These are phyloP conservation scores for Cystobasidium ongulense DNA, from an alignment of 768 basidiomycete genomes.

Conservation along the genomic window DNA sequence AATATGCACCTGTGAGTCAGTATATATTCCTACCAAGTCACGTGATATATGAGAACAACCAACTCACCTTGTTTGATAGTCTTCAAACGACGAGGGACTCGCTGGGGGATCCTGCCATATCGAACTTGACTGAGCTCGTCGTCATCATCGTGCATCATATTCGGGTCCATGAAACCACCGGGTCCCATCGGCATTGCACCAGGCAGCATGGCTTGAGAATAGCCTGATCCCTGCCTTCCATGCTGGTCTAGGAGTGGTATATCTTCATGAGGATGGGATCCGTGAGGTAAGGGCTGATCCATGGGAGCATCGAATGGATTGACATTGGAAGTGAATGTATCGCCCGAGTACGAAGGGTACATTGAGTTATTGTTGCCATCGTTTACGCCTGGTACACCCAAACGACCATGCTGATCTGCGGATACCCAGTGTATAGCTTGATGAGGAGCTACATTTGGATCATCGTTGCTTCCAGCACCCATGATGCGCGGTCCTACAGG, in stretches of 20 bases:
- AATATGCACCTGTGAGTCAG: neutral
- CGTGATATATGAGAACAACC: conserved; percentile 43
- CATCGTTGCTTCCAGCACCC: neutral
- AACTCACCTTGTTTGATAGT: conserved; percentile 85
- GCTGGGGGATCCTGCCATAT: conserved; percentile 83
- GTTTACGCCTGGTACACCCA: neutral
- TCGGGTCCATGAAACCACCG: conserved; percentile 30
- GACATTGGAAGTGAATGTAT: conserved; percentile 5
- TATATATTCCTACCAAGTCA: neutral
- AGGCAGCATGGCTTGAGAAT: neutral
- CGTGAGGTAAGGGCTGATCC: neutral
- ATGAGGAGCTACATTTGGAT: conserved; percentile 1
- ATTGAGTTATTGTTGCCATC: neutral
- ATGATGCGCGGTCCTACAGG: neutral
- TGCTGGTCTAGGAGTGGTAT: conserved; percentile 16
- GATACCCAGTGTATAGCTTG: conserved; percentile 1
- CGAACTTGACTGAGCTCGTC: conserved; percentile 46
- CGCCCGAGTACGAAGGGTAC: neutral
- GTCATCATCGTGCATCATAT: neutral
- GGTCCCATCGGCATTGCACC: conserved; percentile 14
- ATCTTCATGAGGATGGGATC: conserved; percentile 13
- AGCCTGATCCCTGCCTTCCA: conserved; percentile 8
- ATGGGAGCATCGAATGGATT: conserved; percentile 28
- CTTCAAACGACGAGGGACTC: conserved; percentile 80
- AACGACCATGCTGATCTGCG: neutral